A percentile compares a stretch with the other conserved stretches of the same genome.
phyloP scores from a whole-genome alignment of 2,329 filamentous ascomycete genomes.

The Colletotrichum magnum region DNA sequence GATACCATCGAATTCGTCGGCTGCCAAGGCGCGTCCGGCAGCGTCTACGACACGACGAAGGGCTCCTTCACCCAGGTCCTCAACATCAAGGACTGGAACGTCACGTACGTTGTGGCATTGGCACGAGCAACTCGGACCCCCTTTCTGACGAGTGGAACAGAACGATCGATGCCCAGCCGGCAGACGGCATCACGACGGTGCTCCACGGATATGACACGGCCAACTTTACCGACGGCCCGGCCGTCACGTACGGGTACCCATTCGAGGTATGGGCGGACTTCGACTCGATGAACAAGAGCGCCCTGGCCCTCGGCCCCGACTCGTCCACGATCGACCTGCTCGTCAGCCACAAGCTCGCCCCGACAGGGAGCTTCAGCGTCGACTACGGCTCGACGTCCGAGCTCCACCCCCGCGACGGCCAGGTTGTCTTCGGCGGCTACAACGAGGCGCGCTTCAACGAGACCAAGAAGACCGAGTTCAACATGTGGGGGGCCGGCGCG shows the following conservation, averaged over 20 bases:
- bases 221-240: conserved; percentile 40
- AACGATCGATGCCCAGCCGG: conserved; percentile 25
- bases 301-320: conserved; percentile 38
- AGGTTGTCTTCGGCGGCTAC: conserved; percentile 39
- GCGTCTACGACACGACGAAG: conserved; percentile 35
- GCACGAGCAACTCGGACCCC: too few relatives aligned
- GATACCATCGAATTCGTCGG: conserved; percentile 32
- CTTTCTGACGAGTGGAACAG: conserved; percentile 4
- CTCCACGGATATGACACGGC: conserved; percentile 37
- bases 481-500: conserved; percentile 35
- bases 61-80: conserved; percentile 29
- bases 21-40: conserved; percentile 38
- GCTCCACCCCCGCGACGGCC: conserved; percentile 36
- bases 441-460: conserved; percentile 40
- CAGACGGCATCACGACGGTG: conserved; percentile 30
- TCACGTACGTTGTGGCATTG: conserved; percentile 16
- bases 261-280: conserved; percentile 42
- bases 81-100: conserved; percentile 38
- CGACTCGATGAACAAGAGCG: conserved; percentile 41
- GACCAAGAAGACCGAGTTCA: conserved; percentile 29
- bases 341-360: conserved; percentile 28
- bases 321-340: conserved; percentile 39
- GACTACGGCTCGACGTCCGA: conserved; percentile 42
- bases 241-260: conserved; percentile 33
- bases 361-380: conserved; percentile 31